Evolutionary conservation across 148 eudicot species (phyloP), one percentile per base, ranked within the genome.

Genomic region (Spergularia marina): DNA sequence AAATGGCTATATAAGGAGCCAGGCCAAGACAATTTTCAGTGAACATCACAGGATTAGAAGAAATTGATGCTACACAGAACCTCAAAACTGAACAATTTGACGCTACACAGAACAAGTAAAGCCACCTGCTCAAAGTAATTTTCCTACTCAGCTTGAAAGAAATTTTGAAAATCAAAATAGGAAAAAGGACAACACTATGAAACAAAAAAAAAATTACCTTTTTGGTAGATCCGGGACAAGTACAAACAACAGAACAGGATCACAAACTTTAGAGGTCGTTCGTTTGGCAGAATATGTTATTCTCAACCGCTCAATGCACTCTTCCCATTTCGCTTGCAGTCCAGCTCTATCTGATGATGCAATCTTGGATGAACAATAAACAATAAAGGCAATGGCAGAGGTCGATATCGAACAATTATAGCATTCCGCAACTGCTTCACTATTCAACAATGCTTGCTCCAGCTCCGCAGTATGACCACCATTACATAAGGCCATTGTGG

Each of bases 161-260:
- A 52, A 53, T 18, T 10, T 25, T 5, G 53, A 53, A 20, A 18
- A 40, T 40, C 65, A n/a, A 58, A 40, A 59, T 40, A 51, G 70
- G 51, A 68, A 49, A 34, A 41, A 44, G 55, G 55, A 61, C 18
- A 40, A 49, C 21, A 40, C 2, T 16, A 4, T 18, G 52, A 55
- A 13, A 41, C 2, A 62, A 41, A 16, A 39, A 41, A 16, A 39
- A 2, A 49, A 41, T n/a, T 80, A 95, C 99, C 96, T 88, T 81
- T 95, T 95, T 54, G 99, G 99, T 53, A 92, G 84, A 79, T 88
- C 92, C 74, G 98, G 97, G 44, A 90, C 97, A 59, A 92, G 89
- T 76, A 95, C 82, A 78, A 83, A 92, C 70, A 95, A 79, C 67
- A 87, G 55, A 34, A 95, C 76, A 34, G 97, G 90, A 76, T 81